Evolutionary conservation across 2,329 filamentous ascomycete genomes (phyloP).

Genomic region (Xylaria polymorpha): DNA sequence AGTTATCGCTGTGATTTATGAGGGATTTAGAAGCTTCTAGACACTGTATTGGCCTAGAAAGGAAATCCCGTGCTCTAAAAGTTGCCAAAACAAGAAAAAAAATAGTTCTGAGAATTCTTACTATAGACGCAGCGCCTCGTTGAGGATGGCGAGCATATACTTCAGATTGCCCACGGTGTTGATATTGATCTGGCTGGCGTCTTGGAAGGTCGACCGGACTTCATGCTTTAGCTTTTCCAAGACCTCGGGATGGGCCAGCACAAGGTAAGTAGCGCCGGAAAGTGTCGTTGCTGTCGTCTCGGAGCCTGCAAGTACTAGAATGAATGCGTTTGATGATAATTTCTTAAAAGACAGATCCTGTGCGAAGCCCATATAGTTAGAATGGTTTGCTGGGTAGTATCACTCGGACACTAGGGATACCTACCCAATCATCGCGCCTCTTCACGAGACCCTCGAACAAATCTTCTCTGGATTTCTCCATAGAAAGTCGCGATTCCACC

Average conservation of each 20-base stretch:
- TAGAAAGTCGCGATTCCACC: slow-evolving; percentile 41
- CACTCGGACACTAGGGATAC: not conserved
- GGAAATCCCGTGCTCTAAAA: no score
- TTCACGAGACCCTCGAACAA: slow-evolving; percentile 51
- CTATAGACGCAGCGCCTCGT: slow-evolving; percentile 58
- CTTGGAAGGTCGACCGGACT: slow-evolving; percentile 53
- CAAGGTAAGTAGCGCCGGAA: slow-evolving; percentile 47
- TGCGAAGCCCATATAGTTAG: not conserved
- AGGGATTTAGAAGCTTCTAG: no score
- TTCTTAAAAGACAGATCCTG: slow-evolving; percentile 47
- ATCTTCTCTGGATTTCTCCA: slow-evolving; percentile 45
- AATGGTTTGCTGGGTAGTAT: not conserved
- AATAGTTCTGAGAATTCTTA: no score
- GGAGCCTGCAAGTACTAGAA: slow-evolving; percentile 47
- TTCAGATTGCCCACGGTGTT: slow-evolving; percentile 49
- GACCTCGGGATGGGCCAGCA: slow-evolving; percentile 48
- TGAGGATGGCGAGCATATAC: slow-evolving; percentile 58
- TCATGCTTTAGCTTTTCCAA: slow-evolving; percentile 53
- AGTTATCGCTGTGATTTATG: no score
- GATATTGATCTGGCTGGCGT: slow-evolving; percentile 54
- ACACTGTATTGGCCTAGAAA: no score
- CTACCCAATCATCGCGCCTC: slow-evolving; percentile 48
- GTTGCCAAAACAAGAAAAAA: no score
- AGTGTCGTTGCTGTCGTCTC: slow-evolving; percentile 50
- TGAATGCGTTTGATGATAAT: slow-evolving; percentile 45